Conservation (phyloP, 2,329 filamentous ascomycete species). For the Sclerotinia minor region DNA sequence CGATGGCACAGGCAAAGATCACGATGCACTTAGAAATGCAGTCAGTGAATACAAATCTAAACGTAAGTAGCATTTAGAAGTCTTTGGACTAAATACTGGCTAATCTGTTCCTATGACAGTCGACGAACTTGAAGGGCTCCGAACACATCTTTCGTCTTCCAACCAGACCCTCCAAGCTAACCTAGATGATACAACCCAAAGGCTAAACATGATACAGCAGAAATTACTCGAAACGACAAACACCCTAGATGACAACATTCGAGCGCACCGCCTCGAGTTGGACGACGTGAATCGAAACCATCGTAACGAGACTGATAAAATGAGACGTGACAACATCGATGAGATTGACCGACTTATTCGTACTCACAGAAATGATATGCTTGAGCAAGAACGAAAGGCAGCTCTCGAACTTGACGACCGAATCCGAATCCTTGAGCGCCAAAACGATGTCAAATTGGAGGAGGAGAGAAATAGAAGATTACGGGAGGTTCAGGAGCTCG, state of each 20-base stretch:
- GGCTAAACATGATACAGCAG: conserved; percentile 37
- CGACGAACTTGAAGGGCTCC: conserved; percentile 52
- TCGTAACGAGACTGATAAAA: conserved; percentile 56
- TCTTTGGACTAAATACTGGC: not conserved
- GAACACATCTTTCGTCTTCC: conserved; percentile 37
- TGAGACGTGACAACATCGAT: conserved; percentile 51
- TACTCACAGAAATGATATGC: conserved; percentile 67
- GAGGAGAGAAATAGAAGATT: conserved; percentile 60
- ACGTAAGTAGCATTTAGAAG: conserved; percentile 45
- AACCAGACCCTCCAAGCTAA: conserved; percentile 65
- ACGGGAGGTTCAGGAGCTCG: conserved; percentile 66
- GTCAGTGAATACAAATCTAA: conserved; percentile 68
- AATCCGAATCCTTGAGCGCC: conserved; percentile 40
- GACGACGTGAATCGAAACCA: conserved; percentile 57
- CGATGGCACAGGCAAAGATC: conserved; percentile 65
- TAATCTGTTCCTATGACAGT: conserved; percentile 30
- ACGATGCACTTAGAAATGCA: conserved; percentile 69
- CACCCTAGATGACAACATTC: conserved; percentile 51
- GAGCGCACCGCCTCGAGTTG: conserved; percentile 53
- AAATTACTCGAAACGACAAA: conserved; percentile 51
- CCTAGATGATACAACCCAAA: conserved; percentile 58
- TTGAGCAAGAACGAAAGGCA: conserved; percentile 62
- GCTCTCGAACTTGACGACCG: conserved; percentile 47
- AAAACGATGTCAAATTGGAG: conserved; percentile 55
- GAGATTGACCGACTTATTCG: conserved; percentile 60